Percentiles rank a stretch among this genome's conserved stretches.
Conservation (phyloP, 768 basidiomycete species). For the Amanita fuliginea region DNA sequence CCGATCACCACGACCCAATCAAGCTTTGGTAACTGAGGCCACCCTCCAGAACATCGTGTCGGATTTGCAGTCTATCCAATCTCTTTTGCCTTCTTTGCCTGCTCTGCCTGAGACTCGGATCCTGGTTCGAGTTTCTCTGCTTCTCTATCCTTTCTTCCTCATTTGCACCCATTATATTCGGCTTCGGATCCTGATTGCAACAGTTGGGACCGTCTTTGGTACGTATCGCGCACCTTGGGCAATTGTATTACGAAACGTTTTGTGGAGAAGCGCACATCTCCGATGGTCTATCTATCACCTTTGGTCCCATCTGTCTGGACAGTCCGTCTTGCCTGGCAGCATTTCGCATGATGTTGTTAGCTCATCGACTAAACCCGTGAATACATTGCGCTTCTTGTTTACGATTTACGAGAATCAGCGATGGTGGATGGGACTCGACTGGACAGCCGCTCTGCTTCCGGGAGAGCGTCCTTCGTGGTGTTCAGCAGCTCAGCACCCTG, state of each 20-base stretch:
- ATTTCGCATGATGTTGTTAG: constrained; percentile 26
- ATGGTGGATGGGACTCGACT: constrained; percentile 97
- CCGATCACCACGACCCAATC: constrained; percentile 10
- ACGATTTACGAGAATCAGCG: constrained; percentile 92
- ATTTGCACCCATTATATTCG: constrained; percentile 52
- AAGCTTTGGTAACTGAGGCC: constrained; percentile 36
- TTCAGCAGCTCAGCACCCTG: constrained; percentile 41
- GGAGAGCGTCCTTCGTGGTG: constrained; percentile 88
- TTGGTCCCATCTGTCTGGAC: constrained; percentile 42
- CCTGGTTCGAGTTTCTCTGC: constrained; percentile 43
- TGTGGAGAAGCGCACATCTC: constrained; percentile 59
- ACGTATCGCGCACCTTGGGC: constrained; percentile 64
- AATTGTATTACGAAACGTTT: constrained; percentile 34
- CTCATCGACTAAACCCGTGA: constrained; percentile 21
- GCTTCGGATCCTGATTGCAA: constrained; percentile 47
- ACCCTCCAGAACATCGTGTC: constrained; percentile 43
- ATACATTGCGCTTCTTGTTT: constrained; percentile 67
- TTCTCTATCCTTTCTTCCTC: constrained; percentile 58
- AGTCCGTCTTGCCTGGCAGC: constrained; percentile 25
- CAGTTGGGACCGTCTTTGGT: constrained; percentile 47
- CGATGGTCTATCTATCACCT: constrained; percentile 49
- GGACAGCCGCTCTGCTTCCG: constrained; percentile 87
- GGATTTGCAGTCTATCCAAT: constrained; percentile 56
- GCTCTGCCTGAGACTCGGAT: constrained; percentile 19
- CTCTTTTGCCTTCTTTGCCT: constrained; percentile 37